These are phyloP conservation scores for Solanum chiquidenum DNA, from an alignment of 257 asterid genomes.

Conservation along the genomic window DNA sequence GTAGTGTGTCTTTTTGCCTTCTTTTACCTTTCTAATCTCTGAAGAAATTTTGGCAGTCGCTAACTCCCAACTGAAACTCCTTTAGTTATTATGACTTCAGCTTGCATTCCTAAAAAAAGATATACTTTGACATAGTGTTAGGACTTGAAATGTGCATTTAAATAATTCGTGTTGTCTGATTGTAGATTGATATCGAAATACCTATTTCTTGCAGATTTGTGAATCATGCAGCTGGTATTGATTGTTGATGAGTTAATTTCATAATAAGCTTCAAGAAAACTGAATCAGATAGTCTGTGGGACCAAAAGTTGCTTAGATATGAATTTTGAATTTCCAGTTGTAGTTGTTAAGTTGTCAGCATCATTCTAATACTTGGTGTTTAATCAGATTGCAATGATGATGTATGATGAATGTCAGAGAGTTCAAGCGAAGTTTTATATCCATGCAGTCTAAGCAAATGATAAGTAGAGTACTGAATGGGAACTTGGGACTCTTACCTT, in stretches of 20 bases:
- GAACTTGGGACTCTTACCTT: constrained; percentile 9
- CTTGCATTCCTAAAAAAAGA: background rate
- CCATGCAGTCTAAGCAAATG: constrained; percentile 28
- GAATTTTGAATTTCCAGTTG: constrained; percentile 1
- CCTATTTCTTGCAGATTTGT: constrained; percentile 10
- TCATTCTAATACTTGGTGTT: constrained; percentile 41
- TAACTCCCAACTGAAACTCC: background rate
- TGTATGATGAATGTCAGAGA: constrained; percentile 61
- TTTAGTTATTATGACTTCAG: background rate
- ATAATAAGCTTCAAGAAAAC: background rate
- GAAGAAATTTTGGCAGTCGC: background rate
- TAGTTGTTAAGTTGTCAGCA: constrained; percentile 9
- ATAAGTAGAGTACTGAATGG: constrained; percentile 24
- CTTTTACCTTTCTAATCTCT: background rate
- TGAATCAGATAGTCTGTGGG: background rate
- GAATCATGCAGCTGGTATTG: constrained; percentile 6
- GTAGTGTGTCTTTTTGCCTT: background rate
- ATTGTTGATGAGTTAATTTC: background rate
- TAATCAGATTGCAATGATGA: constrained; percentile 62
- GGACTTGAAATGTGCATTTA: background rate
- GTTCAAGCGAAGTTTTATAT: constrained; percentile 28
- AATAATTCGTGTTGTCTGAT: constrained; percentile 1
- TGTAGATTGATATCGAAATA: constrained; percentile 6
- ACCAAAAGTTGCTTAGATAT: background rate
- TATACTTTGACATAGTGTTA: background rate